Evolutionary conservation across 1,284 basidiomycete species (phyloP).

Genomic region (Apiotrichum brassicae): DNA sequence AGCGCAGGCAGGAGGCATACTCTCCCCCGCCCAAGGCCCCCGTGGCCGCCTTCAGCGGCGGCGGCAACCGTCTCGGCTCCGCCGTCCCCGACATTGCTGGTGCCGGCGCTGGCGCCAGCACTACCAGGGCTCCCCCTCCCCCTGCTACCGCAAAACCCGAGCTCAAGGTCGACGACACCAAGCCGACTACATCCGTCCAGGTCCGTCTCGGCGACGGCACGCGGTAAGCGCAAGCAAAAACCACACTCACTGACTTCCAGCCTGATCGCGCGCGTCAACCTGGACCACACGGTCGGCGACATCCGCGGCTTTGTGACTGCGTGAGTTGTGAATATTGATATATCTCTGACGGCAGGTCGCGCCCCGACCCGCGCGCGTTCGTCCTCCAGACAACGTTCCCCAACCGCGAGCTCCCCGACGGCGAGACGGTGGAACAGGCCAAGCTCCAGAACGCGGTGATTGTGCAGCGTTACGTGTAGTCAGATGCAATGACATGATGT

Average conservation of each 20-base stretch:
- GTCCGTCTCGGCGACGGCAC: constrained; percentile 86
- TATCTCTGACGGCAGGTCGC: constrained; percentile 53
- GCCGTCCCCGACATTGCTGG: constrained; percentile 3
- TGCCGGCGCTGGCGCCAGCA: constrained; percentile 22
- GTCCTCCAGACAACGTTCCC: constrained; percentile 82
- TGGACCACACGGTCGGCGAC: constrained; percentile 83
- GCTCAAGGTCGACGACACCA: constrained; percentile 49
- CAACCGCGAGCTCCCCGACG: constrained; percentile 62
- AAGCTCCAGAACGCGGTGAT: constrained; percentile 74
- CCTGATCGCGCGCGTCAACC: constrained; percentile 81
- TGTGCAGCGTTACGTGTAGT: constrained; percentile 59
- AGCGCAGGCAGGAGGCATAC: constrained; percentile 71
- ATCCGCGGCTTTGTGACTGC: constrained; percentile 82
- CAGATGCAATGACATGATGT: too few relatives aligned
- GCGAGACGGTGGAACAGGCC: constrained; percentile 64
- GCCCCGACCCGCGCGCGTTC: constrained; percentile 65
- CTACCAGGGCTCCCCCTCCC: constrained; percentile 20
- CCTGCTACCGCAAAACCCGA: constrained; percentile 12
- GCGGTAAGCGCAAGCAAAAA: constrained; percentile 19
- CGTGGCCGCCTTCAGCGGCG: constrained; percentile 60
- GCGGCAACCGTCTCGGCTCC: constrained; percentile 72
- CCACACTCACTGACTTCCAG: not conserved
- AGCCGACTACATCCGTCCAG: constrained; percentile 84
- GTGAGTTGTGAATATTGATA: constrained; percentile 53
- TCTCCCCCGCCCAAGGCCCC: constrained; percentile 48